These are phyloP conservation scores for Cavenderia fasciculata DNA, from an alignment of 78 protist genomes.

Conservation along the genomic window DNA sequence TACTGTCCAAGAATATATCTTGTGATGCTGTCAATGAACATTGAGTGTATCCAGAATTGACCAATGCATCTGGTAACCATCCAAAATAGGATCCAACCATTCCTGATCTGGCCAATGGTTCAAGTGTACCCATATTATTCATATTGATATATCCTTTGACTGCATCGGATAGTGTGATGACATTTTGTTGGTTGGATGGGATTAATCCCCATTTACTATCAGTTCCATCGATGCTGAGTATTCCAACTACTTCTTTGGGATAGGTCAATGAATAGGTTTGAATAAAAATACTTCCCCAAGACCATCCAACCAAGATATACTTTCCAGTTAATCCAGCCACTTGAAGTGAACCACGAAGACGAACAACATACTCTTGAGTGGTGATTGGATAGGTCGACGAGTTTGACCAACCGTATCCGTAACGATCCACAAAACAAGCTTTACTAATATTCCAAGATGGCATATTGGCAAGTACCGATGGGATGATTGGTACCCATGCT, in stretches of 20 bases:
- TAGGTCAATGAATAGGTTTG: conserved; percentile 27
- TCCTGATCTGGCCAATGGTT: background rate
- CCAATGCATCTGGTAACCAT: conserved; percentile 25
- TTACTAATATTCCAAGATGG: background rate
- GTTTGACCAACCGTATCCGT: conserved; percentile 47
- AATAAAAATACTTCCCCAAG: conserved; percentile 4
- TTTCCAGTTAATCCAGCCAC: background rate
- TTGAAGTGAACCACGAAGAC: background rate
- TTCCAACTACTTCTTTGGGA: conserved; percentile 23
- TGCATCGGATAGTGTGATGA: too few relatives aligned
- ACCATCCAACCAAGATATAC: conserved; percentile 23
- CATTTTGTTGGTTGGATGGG: background rate
- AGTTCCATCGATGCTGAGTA: conserved; percentile 24
- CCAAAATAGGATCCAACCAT: background rate
- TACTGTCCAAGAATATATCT: too few relatives aligned
- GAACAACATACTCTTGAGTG: background rate
- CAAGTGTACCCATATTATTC: too few relatives aligned
- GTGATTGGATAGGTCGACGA: background rate
- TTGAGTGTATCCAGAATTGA: too few relatives aligned
- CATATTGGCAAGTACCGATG: background rate
- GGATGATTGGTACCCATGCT: background rate
- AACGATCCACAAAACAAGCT: conserved; percentile 48
- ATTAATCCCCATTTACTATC: background rate
- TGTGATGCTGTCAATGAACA: too few relatives aligned
- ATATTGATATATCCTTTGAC: too few relatives aligned